phyloP scores from a whole-genome alignment of 352 stramenopile species.

The Hyphochytrium catenoides region DNA sequence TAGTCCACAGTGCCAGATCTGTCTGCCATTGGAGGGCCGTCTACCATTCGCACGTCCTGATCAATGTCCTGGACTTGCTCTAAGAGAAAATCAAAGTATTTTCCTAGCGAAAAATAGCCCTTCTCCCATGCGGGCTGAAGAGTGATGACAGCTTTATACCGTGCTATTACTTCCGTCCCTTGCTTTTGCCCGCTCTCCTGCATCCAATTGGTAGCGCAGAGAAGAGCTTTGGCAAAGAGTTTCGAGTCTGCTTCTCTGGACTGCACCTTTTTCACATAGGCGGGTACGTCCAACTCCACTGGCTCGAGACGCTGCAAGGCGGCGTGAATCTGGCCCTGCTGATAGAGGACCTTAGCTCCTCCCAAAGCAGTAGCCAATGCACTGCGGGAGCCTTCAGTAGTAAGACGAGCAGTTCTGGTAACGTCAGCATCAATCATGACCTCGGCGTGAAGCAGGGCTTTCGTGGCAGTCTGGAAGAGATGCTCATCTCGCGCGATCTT shows the following conservation, averaged over 20 bases:
- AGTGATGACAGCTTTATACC: conserved; percentile 80
- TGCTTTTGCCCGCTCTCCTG: conserved; percentile 78
- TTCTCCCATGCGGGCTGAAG: conserved; percentile 82
- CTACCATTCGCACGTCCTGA: conserved; percentile 15
- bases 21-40: conserved; percentile 13
- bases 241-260: conserved; percentile 29
- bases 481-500: conserved; percentile 58
- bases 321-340: conserved; percentile 53
- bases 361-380: too few species aligned
- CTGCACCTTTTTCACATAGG: too few species aligned
- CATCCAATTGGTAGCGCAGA: conserved; percentile 89
- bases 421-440: conserved; percentile 41
- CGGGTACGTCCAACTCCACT: conserved; percentile 39
- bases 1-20: conserved; percentile 21
- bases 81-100: conserved; percentile 73
- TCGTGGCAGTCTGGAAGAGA: conserved; percentile 42
- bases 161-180: conserved; percentile 70
- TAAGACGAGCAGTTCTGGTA: too few species aligned
- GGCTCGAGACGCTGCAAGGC: conserved; percentile 53
- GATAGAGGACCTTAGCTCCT: conserved; percentile 48
- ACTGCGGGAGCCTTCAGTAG: too few species aligned
- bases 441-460: conserved; percentile 56
- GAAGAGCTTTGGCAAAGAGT: conserved; percentile 54
- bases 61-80: conserved; percentile 14
- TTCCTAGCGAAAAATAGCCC: conserved; percentile 64